These are phyloP conservation scores for Dryadomyces sulphureus DNA, from an alignment of 2,329 filamentous ascomycete genomes.

Conservation along the genomic window DNA sequence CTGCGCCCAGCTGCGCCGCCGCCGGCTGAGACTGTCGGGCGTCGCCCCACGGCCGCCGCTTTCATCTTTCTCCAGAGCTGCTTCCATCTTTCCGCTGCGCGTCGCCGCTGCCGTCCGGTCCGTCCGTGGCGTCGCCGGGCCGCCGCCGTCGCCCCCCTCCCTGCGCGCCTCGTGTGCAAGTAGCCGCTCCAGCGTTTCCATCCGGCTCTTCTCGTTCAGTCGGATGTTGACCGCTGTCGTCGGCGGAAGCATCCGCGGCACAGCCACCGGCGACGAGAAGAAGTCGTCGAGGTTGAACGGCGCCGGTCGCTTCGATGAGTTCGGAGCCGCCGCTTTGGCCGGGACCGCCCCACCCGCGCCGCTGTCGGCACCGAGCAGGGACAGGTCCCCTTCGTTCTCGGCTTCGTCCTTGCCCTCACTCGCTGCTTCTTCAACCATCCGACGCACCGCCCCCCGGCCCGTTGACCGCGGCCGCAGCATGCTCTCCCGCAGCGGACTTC, in stretches of 20 bases:
- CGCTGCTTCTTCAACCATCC: neutral
- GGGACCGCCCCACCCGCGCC: neutral
- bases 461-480: neutral
- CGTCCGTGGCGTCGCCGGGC: neutral
- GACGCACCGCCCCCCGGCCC: too few relatives aligned
- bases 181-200: constrained; percentile 3
- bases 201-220: constrained; percentile 7
- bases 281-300: constrained; percentile 19
- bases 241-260: constrained; percentile 17
- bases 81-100: too few relatives aligned
- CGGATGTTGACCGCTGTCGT: constrained; percentile 7
- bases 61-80: neutral
- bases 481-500: neutral
- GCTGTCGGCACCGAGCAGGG: constrained; percentile 21
- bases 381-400: constrained; percentile 27
- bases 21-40: too few relatives aligned
- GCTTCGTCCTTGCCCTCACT: constrained; percentile 15
- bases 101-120: neutral
- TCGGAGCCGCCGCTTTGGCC: neutral
- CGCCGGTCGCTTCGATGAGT: neutral
- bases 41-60: neutral
- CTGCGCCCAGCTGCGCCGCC: neutral
- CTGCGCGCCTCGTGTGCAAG: constrained; percentile 4
- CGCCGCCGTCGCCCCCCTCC: too few relatives aligned
- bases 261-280: constrained; percentile 38